Conservation (phyloP, 345 rosid species). For the Gossypium anomalum region DNA sequence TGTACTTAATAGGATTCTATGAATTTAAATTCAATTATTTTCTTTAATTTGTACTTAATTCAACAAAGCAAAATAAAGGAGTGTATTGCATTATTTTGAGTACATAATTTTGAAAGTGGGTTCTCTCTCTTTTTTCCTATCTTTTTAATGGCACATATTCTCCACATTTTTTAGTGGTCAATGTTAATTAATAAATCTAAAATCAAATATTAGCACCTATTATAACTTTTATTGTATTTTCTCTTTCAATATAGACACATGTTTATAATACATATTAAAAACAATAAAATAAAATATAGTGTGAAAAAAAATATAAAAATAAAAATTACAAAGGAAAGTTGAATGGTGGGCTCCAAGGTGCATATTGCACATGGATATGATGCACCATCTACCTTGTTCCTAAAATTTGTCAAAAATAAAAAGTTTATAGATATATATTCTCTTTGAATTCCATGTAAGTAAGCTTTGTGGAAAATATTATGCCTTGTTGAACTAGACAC, state of each 20-base stretch:
- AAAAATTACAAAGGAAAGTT: slow-evolving; percentile 10
- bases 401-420: slow-evolving; percentile 13
- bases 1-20: too few species aligned
- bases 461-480: background rate
- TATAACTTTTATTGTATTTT: background rate
- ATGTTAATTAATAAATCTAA: background rate
- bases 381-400: slow-evolving; percentile 29
- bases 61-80: background rate
- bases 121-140: background rate
- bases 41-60: background rate
- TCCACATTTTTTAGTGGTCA: slow-evolving; percentile 1
- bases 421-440: background rate
- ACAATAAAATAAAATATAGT: background rate
- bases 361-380: slow-evolving; percentile 28
- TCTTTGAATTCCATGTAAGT: background rate
- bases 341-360: slow-evolving; percentile 30
- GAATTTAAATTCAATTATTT: background rate
- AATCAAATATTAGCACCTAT: background rate
- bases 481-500: slow-evolving; percentile 22
- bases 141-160: background rate
- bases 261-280: background rate
- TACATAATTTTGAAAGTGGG: background rate
- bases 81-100: background rate
- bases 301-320: slow-evolving; percentile 22
- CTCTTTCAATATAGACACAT: background rate